Evolutionary conservation across 805 yeast genomes (phyloP), one percentile per base, ranked within the genome.

Genomic region (Kluyveromyces dobzhanskii): DNA sequence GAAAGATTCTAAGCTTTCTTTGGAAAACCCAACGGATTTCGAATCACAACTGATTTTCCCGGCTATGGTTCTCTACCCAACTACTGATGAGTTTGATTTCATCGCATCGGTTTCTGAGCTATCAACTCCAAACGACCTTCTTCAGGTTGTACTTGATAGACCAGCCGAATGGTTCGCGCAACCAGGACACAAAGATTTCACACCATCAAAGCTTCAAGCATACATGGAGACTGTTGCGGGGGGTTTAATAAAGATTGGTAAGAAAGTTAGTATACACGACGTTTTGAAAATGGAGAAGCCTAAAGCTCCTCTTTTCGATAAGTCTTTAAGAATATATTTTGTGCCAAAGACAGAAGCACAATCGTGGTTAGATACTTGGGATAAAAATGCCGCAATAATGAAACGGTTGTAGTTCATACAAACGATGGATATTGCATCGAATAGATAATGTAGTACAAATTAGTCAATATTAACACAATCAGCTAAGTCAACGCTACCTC

Each of bases 1-100:
- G 12, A 74, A 69, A 46, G 64, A 73, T 36, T 69, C 79, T 0
- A 67, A 68, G 36, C 51, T 80, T 8, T 67, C 68, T 43, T 62
- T 85, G 30, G 90, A 82, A 56, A 78, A 81, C 45, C 68, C 73
- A 12, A 51, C 65, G 30, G 92, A 85, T 61, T 70, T 67, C 45
- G 86, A 82, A 49, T 79, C 95, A 0, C 88, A 84, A 52, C 63
- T 90, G 34, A 70, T 82, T n/a, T 71, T 86, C 48, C 95, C 97
- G 0, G 82, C 88, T 0, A 67, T 81, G 66, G 66, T 85, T 3
- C 59, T 88, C 41, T 90, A 86, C 50, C 97, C 97, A 17, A 73
- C 87, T 2, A 76, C 75, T 3, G 81, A 82, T 57, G 92, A 85
- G 56, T 84, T 86, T 49, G 97, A 90, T 58, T 79, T 80, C 49